Conservation (phyloP, 352 stramenopile genomes). For the Blastocystis hominis region DNA sequence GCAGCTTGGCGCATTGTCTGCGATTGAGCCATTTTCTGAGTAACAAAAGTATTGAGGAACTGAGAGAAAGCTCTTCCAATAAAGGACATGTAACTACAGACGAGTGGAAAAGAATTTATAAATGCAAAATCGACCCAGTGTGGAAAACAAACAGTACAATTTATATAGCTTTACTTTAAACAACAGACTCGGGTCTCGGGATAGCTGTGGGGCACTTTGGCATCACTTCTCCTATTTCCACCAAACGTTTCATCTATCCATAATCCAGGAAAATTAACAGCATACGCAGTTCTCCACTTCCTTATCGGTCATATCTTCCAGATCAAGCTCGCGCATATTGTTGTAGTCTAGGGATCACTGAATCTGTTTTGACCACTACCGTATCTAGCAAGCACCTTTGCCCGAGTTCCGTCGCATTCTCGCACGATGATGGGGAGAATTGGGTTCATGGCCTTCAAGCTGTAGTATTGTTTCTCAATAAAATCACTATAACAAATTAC, state of each 20-base stretch:
- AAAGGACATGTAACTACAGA: neutral
- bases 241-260: neutral
- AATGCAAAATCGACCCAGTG: neutral
- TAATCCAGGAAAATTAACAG: neutral
- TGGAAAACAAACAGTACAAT: neutral
- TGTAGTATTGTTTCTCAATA: conserved; percentile 29
- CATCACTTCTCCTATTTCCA: conserved; percentile 7
- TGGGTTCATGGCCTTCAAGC: conserved; percentile 22
- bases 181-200: neutral
- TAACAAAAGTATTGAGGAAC: neutral
- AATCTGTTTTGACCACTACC: neutral
- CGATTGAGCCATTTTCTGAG: neutral
- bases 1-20: neutral
- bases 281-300: neutral
- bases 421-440: conserved; percentile 50
- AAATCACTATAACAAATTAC: neutral
- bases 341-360: neutral
- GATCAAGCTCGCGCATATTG: neutral
- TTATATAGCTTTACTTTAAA: neutral
- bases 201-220: neutral
- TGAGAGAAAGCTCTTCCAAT: neutral
- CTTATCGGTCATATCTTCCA: neutral
- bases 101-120: neutral
- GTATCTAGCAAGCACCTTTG: conserved; percentile 35
- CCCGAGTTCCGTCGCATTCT: conserved; percentile 13